Evolutionary conservation across 73 alveolate genomes (phyloP).

Genomic region (Tetrahymena borealis): DNA sequence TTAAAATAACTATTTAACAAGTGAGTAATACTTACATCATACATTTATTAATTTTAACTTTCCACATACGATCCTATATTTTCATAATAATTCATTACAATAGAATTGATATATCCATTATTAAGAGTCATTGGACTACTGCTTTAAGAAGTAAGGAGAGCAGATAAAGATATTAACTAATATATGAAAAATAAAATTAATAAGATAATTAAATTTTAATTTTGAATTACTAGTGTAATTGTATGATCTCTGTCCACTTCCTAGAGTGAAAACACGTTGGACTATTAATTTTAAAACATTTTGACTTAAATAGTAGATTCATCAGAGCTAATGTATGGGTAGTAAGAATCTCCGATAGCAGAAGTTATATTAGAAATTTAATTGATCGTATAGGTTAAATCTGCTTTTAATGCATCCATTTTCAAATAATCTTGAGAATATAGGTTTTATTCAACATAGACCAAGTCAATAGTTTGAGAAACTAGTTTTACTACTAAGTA

Average conservation of each 20-base stretch:
- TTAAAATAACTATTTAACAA: not conserved
- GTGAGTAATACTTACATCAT: not conserved
- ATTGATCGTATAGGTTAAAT: not conserved
- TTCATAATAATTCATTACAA: not conserved
- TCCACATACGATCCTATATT: not conserved
- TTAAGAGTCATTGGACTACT: not conserved
- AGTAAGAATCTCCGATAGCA: not conserved
- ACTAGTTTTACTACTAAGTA: not conserved
- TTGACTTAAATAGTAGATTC: not conserved
- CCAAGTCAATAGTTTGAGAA: not conserved
- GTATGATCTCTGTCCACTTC: not conserved
- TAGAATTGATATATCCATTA: not conserved
- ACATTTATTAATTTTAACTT: not conserved
- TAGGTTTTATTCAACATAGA: not conserved
- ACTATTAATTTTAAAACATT: not conserved
- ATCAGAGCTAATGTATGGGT: not conserved
- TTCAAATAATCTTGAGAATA: not conserved
- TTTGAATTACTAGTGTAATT: not conserved
- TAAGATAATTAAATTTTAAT: not conserved
- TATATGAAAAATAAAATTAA: not conserved
- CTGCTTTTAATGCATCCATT: not conserved
- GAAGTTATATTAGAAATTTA: not conserved
- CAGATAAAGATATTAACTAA: not conserved
- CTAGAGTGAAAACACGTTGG: not conserved
- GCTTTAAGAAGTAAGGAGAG: not conserved